These are phyloP conservation scores for Zelonia costaricensis DNA, from an alignment of 208 protist genomes.

Conservation along the genomic window DNA sequence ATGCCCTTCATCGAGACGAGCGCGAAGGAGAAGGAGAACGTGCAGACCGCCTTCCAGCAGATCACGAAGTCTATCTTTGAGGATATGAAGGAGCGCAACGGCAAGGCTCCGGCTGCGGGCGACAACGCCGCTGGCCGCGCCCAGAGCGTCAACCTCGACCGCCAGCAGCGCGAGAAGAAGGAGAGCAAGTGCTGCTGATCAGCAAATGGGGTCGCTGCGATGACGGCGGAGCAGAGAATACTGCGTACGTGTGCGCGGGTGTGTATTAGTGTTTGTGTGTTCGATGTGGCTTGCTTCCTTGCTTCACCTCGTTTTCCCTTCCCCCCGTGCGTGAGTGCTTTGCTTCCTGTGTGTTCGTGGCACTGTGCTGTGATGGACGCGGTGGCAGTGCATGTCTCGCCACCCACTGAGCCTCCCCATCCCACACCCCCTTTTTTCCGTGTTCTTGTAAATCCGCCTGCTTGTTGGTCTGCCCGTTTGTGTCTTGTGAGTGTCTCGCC, in stretches of 20 bases:
- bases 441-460: no score
- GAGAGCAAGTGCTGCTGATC: conserved; percentile 32
- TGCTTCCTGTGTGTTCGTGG: background rate
- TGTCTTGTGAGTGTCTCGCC: no score
- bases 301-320: background rate
- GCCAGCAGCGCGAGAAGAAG: conserved; percentile 8
- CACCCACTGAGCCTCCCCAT: no score
- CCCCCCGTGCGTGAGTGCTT: background rate
- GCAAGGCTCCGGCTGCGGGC: conserved; percentile 34
- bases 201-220: no score
- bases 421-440: no score
- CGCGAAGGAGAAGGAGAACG: conserved; percentile 93
- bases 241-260: background rate
- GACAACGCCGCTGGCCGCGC: conserved; percentile 44
- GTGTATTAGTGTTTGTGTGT: background rate
- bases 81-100: conserved; percentile 88
- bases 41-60: conserved; percentile 92
- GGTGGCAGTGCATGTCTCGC: no score
- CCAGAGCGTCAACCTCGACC: conserved; percentile 65
- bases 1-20: conserved; percentile 92
- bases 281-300: background rate
- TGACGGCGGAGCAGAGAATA: no score
- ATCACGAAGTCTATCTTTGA: conserved; percentile 90
- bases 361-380: no score
- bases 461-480: no score